A percentile compares a stretch with the other conserved stretches of the same genome.
These are phyloP conservation scores for Lepidium sativum DNA, from an alignment of 345 rosid species.

Conservation along the genomic window DNA sequence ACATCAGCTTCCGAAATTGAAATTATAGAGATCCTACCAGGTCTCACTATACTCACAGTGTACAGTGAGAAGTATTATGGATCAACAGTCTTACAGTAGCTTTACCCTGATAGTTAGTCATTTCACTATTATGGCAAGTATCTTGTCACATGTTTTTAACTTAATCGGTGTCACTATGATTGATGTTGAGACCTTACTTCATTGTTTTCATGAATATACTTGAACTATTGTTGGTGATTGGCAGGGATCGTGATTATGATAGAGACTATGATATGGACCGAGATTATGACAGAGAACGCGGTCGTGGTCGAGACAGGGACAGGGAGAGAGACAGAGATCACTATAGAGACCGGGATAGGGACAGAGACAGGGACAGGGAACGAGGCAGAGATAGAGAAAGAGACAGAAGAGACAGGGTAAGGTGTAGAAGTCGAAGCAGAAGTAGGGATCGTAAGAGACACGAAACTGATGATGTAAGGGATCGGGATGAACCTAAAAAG, in stretches of 20 bases:
- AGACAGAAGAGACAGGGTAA: slow-evolving; percentile 64
- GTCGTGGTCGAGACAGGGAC: slow-evolving; percentile 44
- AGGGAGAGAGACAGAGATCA: slow-evolving; percentile 64
- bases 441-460: slow-evolving; percentile 77
- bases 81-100: slow-evolving; percentile 44
- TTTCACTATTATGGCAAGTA: neutral
- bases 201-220: neutral
- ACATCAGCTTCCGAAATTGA: slow-evolving; percentile 70
- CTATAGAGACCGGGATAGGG: slow-evolving; percentile 63
- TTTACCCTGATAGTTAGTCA: neutral
- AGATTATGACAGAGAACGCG: slow-evolving; percentile 51
- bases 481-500: slow-evolving; percentile 54
- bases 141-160: neutral
- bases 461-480: slow-evolving; percentile 31
- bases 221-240: neutral
- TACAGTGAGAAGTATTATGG: slow-evolving; percentile 98
- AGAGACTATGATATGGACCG: slow-evolving; percentile 43
- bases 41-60: slow-evolving; percentile 98
- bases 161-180: neutral
- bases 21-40: slow-evolving; percentile 60
- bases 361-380: slow-evolving; percentile 61
- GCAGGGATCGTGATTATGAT: slow-evolving; percentile 56
- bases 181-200: neutral
- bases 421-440: slow-evolving; percentile 65
- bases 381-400: slow-evolving; percentile 70